Evolutionary conservation across 148 eudicot genomes (phyloP), one percentile per base, ranked within the genome.

Genomic region (Silene conica): DNA sequence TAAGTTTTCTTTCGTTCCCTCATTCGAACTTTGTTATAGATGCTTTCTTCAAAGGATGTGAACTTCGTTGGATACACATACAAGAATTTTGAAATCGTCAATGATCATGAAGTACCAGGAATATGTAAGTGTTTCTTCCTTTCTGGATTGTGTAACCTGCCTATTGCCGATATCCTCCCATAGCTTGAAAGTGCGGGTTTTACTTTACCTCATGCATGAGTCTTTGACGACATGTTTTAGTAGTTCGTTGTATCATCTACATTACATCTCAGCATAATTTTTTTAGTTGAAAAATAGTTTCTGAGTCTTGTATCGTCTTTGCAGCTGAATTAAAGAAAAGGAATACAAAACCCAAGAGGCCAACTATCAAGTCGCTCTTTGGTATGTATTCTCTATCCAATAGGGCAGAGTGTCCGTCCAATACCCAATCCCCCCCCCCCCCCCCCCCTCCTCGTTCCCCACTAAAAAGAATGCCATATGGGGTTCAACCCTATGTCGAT

Each of bases 61-160:
- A 92, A 92, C 86, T 92, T 92, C 70, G 90, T 92, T 59, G 97
- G 97, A 58, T 92, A 92, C 73, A 92, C 97, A n/a, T 92, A 92
- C 80, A 92, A 92, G 87, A 92, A 92, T 80, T 88, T 88, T 68
- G 96, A 92, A 82, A 90, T 92, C 57, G 91, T 92, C 73, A 92
- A 90, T 77, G 92, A 90, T 67, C 93, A 88, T 81, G 96, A 90
- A 82, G 90, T 90, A 67, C 90, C 92, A 34, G 97, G 96, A 77
- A 85, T 90, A 1, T 85, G 97, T 92, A 86, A 73, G 76, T 74
- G 56, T 25, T 57, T n/a, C 48, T 59, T 16, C 38, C 41, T 6
- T 59, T 38, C 19, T 48, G 50, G 38, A 19, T 26, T 52, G 20
- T 68, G 71, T 34, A 22, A 8, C 64, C 21, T 67, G 54, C 48